Percentiles rank a stretch among this genome's conserved stretches.
phyloP scores from a whole-genome alignment of 352 stramenopile genomes.

The Phytophthora pisi region DNA sequence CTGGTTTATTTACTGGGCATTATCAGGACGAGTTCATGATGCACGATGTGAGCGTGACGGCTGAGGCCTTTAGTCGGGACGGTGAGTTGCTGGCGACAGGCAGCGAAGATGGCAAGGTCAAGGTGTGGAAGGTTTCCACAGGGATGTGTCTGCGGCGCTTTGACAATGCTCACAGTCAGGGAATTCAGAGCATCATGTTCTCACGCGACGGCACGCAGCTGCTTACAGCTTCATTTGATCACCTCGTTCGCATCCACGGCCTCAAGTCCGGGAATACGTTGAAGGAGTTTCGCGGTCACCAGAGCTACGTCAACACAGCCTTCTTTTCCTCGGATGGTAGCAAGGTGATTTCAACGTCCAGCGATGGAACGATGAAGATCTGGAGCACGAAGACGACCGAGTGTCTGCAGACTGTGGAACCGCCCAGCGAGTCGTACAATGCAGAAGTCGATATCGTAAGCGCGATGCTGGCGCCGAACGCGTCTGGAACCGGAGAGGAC shows the following conservation, averaged over 20 bases:
- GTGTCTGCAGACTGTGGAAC: slow-evolving; percentile 77
- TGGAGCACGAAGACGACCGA: slow-evolving; percentile 90
- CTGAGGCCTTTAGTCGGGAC: slow-evolving; percentile 88
- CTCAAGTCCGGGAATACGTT: slow-evolving; percentile 91
- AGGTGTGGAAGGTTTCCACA: slow-evolving; percentile 93
- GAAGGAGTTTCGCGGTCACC: slow-evolving; percentile 95
- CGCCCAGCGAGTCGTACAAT: slow-evolving; percentile 50
- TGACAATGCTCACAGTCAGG: slow-evolving; percentile 77
- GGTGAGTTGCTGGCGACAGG: slow-evolving; percentile 88
- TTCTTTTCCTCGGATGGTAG: slow-evolving; percentile 77
- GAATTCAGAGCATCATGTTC: slow-evolving; percentile 89
- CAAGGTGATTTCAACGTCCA: slow-evolving; percentile 87
- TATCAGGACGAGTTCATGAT: slow-evolving; percentile 92
- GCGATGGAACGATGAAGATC: slow-evolving; percentile 92
- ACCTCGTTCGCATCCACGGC: slow-evolving; percentile 92
- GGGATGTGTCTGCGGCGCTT: slow-evolving; percentile 92
- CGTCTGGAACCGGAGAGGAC: slow-evolving; percentile 49
- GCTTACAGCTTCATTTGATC: slow-evolving; percentile 90
- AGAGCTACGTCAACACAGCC: slow-evolving; percentile 92
- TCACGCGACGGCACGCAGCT: slow-evolving; percentile 92
- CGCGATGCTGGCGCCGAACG: slow-evolving; percentile 63
- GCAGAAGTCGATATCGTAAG: slow-evolving; percentile 84
- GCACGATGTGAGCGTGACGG: slow-evolving; percentile 88
- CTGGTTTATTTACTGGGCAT: background rate
- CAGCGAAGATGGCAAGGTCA: slow-evolving; percentile 87